Conservation (phyloP, 495 filamentous ascomycete genomes). For the Geopyxis carbonaria region DNA sequence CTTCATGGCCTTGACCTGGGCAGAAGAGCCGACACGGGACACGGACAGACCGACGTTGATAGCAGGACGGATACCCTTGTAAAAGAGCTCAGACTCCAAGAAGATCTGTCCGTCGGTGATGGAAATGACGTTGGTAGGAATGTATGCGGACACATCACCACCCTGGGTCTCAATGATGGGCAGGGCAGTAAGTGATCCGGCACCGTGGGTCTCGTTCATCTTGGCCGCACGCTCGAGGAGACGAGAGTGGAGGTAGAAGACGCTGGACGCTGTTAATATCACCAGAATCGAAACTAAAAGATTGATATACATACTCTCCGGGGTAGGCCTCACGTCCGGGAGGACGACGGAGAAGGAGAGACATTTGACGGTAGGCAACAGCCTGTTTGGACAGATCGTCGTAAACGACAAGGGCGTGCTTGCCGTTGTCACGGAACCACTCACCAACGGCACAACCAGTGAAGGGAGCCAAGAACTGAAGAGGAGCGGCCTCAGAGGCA, state of each 20-base stretch:
- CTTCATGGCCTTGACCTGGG: conserved; percentile 99
- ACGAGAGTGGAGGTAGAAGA: conserved; percentile 99
- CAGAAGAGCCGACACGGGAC: conserved; percentile 97
- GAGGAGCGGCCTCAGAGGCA: conserved; percentile 86
- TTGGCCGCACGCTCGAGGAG: conserved; percentile 98
- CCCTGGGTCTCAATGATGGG: conserved; percentile 99
- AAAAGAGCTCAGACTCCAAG: conserved; percentile 98
- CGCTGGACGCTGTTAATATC: conserved; percentile 28
- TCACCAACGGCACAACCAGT: conserved; percentile 69
- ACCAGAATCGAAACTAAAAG: too few species aligned
- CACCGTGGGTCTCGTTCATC: conserved; percentile 93
- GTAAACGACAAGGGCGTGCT: conserved; percentile 83
- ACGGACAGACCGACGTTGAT: conserved; percentile 99
- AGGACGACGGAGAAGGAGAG: conserved; percentile 93
- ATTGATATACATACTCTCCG: conserved; percentile 48
- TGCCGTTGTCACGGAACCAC: conserved; percentile 80
- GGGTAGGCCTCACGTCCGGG: conserved; percentile 99
- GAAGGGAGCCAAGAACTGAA: conserved; percentile 93
- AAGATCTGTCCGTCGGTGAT: conserved; percentile 99
- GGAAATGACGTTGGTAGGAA: conserved; percentile 99
- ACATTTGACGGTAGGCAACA: conserved; percentile 99
- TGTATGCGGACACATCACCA: conserved; percentile 99
- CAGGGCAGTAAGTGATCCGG: conserved; percentile 91
- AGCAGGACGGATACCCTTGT: conserved; percentile 99
- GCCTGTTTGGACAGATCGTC: conserved; percentile 99